These are phyloP conservation scores for Yamadazyma paraphyllophila DNA, from an alignment of 805 yeast species.

Conservation along the genomic window DNA sequence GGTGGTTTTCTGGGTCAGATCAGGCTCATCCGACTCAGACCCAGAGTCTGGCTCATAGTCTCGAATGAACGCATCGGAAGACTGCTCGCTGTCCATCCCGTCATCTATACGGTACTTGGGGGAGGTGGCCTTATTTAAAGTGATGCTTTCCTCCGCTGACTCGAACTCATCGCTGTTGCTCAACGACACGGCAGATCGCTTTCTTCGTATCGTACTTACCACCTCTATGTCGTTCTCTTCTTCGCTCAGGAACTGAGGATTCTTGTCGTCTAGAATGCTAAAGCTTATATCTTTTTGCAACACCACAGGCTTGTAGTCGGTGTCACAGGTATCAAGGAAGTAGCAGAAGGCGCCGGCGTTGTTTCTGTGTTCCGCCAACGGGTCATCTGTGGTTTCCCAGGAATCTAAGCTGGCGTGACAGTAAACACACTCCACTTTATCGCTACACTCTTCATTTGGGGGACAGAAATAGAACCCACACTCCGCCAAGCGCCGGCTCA, in stretches of 20 bases:
- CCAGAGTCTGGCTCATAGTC: constrained; percentile 5
- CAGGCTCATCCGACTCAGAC: background rate
- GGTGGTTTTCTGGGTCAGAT: background rate
- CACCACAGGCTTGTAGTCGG: background rate
- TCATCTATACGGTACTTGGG: background rate
- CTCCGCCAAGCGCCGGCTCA: constrained; percentile 34
- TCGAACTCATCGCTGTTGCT: background rate
- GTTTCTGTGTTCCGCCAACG: constrained; percentile 52
- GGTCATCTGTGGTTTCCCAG: constrained; percentile 68
- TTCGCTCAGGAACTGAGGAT: constrained; percentile 8
- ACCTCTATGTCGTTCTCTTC: constrained; percentile 3
- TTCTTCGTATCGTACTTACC: too few relatives aligned
- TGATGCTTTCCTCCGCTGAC: constrained; percentile 1
- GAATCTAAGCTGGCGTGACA: constrained; percentile 28
- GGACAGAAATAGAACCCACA: constrained; percentile 45
- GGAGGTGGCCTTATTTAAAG: background rate
- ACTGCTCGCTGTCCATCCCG: background rate
- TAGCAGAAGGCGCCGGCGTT: constrained; percentile 23
- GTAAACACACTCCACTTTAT: constrained; percentile 32
- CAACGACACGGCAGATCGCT: background rate
- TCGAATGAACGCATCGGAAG: constrained; percentile 1
- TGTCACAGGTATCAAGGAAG: constrained; percentile 18
- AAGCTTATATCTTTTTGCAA: background rate
- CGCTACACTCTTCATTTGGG: constrained; percentile 23
- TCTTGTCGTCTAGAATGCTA: constrained; percentile 1